Conservation (phyloP, 106 monocot species). For the Apostasia ramifera region DNA sequence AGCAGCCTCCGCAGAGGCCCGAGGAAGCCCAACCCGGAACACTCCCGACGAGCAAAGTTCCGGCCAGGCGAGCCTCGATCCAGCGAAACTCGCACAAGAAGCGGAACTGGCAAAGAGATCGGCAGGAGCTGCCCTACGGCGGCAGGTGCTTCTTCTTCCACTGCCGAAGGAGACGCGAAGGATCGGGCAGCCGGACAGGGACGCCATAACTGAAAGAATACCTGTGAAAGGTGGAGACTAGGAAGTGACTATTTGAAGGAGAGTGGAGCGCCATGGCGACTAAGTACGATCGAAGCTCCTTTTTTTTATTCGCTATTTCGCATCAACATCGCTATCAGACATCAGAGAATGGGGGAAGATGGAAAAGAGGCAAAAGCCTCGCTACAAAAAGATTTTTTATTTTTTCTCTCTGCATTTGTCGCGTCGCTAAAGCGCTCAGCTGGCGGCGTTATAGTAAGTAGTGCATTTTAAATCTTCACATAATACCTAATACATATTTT, state of each 20-base stretch:
- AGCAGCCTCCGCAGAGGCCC: conserved; percentile 9
- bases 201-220: conserved; percentile 8
- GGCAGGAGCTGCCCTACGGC: not conserved
- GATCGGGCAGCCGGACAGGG: not conserved
- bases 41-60: not conserved
- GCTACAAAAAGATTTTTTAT: too few species aligned
- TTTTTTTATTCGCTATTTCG: too few species aligned
- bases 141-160: not conserved
- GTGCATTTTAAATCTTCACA: too few species aligned
- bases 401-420: too few species aligned
- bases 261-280: conserved; percentile 1
- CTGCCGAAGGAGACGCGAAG: not conserved
- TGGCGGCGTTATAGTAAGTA: too few species aligned
- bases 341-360: too few species aligned
- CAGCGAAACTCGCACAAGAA: not conserved
- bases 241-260: not conserved
- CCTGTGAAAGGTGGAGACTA: not conserved
- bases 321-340: too few species aligned
- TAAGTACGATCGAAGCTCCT: not conserved
- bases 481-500: too few species aligned
- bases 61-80: not conserved
- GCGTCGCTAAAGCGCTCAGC: too few species aligned
- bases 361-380: too few species aligned
- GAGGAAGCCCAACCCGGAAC: conserved; percentile 4
- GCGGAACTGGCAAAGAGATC: not conserved